Base-by-base conservation (phyloP, 1,284 basidiomycete genomes). In the Porphyrellus sp. region DNA sequence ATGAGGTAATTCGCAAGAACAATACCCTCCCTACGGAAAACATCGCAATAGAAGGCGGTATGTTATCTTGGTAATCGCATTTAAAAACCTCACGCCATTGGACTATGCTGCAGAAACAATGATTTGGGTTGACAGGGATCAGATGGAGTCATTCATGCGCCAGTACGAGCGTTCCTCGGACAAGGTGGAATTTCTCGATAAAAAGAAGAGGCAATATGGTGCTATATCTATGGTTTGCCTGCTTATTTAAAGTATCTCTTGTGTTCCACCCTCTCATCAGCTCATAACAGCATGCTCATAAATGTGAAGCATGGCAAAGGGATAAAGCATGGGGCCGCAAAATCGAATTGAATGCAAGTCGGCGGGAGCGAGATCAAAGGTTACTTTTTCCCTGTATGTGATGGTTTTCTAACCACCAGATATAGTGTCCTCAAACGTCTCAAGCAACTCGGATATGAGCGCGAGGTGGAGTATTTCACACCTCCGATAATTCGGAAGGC, bases 301-400 rank as follows among this genome's bases (percentile, higher is more conserved):
- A 20, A 5, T 61, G 59, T n/a, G 35, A 56, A 30, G 5, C 0
- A 2, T 60, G 53, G 57, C 28, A 53, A 6, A 33, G 21, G 12
- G 6, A 2, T 2, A 13, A 5, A 8, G 31, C 11, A n/a, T 7
- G 7, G 12, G 28, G 12, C 6, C 6, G 28, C 7, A 28, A 12
- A 28, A 12, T 7, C 28, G 28, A 28, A 12, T 28, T 28, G 28
- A 28, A 28, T 28, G 12, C 28, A 28, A 7, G 28, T 28, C 6
- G 27, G 28, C 4, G 11, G 9, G 18, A 40, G 5, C 51, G 49
- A 34, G 13, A 31, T 16, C 9, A 7, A 18, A 43, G 31, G 56
- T 60, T n/a, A 8, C 7, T 8, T 5, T 20, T 35, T 4, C 23
- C 24, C 38, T 23, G 2, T 15, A 0, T 18, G 4, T 5, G 5